These are phyloP conservation scores for Effrenium voratum DNA, from an alignment of 73 alveolate genomes.

Conservation along the genomic window DNA sequence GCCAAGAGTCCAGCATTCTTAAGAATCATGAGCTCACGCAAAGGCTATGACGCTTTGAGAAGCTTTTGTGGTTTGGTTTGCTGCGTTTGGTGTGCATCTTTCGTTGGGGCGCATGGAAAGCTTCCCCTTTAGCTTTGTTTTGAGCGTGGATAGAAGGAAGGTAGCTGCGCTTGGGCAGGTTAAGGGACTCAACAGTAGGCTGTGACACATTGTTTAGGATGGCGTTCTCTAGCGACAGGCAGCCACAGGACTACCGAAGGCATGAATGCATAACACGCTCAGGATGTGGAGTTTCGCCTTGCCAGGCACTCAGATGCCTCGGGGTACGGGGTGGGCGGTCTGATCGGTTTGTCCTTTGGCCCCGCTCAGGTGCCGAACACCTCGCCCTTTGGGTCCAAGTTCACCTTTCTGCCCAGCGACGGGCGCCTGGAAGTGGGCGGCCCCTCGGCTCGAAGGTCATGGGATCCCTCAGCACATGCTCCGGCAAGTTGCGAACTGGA, in stretches of 20 bases:
- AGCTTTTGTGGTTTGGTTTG: no score
- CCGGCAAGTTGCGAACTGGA: not conserved
- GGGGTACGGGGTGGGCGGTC: not conserved
- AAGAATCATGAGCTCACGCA: no score
- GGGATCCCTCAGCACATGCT: not conserved
- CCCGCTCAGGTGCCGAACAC: constrained; percentile 95
- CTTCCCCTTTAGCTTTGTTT: no score
- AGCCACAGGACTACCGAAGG: not conserved
- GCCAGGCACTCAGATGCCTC: not conserved
- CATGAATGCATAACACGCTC: not conserved
- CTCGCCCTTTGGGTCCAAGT: constrained; percentile 97
- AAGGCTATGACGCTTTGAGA: no score
- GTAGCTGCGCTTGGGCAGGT: no score
- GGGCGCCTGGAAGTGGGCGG: constrained; percentile 98
- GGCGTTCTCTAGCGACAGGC: no score
- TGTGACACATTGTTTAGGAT: no score
- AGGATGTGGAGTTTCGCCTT: constrained; percentile 70
- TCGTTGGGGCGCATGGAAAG: no score
- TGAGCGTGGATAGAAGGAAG: no score
- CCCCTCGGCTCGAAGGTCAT: not conserved
- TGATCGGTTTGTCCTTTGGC: not conserved
- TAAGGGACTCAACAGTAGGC: no score
- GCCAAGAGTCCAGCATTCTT: no score
- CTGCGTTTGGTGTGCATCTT: no score
- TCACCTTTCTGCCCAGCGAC: constrained; percentile 96